Base-by-base conservation (phyloP, 1,139 yeast species). In the Debaryomycetaceae sp. region DNA sequence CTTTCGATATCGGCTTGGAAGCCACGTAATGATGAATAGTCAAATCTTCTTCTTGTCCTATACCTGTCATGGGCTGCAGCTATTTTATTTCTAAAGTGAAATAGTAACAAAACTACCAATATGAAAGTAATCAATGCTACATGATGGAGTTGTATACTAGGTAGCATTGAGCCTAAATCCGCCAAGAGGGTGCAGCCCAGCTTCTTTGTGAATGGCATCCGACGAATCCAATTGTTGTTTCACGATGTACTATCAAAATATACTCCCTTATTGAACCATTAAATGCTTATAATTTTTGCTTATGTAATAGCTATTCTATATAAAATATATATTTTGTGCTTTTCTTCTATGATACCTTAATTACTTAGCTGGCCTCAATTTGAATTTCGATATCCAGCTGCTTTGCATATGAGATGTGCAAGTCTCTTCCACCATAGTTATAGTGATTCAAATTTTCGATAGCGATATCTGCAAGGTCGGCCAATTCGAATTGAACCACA, bases 401-500 rank as follows among this genome's bases (percentile, higher is more conserved):
- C 40, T 62, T 66, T 27, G 85, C 96, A 64, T 75, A 90, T 1
- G 89, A 70, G 40, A 90, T 78, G 40, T 64, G 70, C 56, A 90
- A 68, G 50, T 78, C 80, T 57, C 95, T 82, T 39, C 87, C 90
- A 55, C 97, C 98, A 59, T 91, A 91, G 53, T 78, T 82, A 66
- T 91, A 90, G 45, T 81, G 82, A 61, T 87, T 75, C 60, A 91
- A 77, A 65, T 85, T 87, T 45, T 72, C 72, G 51, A 91, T 82
- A 42, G 97, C 93, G 46, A 75, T 70, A 43, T 81, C 86, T 1
- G 98, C 96, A 47, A 80, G 73, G 35, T 80, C 89, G 37, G 75
- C 78, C 47, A 76, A 72, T 51, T 80, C 87, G 58, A 87, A 88
- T 61, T 84, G 81, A 37, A 91, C 93, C 38, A 90, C 93, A 6